Evolutionary conservation across 2,329 filamentous ascomycete genomes (phyloP).

Genomic region (Alternaria burnsii): DNA sequence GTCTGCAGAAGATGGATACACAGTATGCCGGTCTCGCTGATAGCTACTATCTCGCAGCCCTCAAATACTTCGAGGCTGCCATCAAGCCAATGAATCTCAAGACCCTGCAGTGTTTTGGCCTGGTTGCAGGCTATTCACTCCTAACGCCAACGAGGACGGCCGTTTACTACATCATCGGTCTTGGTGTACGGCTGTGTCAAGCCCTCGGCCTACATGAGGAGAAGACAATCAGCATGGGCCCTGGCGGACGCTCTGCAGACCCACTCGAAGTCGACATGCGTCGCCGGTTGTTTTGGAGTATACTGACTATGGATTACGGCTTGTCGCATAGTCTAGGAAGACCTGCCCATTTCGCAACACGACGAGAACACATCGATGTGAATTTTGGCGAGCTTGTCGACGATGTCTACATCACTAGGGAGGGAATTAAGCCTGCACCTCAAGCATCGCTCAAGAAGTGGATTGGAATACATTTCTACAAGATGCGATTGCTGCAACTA

Average conservation of each 20-base stretch:
- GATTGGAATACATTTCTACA: slow-evolving; percentile 91
- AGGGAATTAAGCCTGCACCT: slow-evolving; percentile 74
- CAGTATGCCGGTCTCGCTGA: slow-evolving; percentile 94
- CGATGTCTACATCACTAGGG: slow-evolving; percentile 81
- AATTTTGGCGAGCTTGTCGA: slow-evolving; percentile 83
- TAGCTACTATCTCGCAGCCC: slow-evolving; percentile 90
- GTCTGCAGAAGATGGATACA: slow-evolving; percentile 88
- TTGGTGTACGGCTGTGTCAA: slow-evolving; percentile 87
- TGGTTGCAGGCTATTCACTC: slow-evolving; percentile 91
- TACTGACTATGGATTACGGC: slow-evolving; percentile 87
- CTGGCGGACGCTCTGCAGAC: slow-evolving; percentile 68
- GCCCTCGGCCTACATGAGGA: slow-evolving; percentile 89
- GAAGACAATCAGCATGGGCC: slow-evolving; percentile 77
- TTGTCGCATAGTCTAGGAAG: slow-evolving; percentile 88
- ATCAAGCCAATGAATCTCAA: slow-evolving; percentile 88
- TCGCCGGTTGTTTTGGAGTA: slow-evolving; percentile 85
- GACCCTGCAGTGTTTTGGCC: slow-evolving; percentile 85
- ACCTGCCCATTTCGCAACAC: slow-evolving; percentile 83
- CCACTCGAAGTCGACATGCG: slow-evolving; percentile 87
- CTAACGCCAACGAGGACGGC: slow-evolving; percentile 91
- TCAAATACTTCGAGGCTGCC: slow-evolving; percentile 83
- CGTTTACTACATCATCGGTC: slow-evolving; percentile 90
- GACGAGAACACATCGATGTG: slow-evolving; percentile 83
- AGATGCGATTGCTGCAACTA: slow-evolving; percentile 85
- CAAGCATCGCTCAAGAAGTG: slow-evolving; percentile 83